Conservation (phyloP, 2,329 filamentous ascomycete species). For the Trichoderma koningiopsis region DNA sequence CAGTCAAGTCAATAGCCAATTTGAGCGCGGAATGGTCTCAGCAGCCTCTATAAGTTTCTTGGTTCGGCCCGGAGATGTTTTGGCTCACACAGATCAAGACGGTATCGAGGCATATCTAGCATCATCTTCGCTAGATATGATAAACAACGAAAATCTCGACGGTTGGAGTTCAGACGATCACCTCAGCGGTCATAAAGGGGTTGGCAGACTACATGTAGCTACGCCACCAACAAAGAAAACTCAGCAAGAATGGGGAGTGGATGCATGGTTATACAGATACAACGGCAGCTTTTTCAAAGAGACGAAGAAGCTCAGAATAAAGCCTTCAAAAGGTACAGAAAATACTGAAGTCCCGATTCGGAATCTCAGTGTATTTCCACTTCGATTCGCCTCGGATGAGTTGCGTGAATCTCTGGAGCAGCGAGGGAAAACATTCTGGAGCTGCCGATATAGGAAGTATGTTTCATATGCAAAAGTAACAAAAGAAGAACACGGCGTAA, state of each 20-base stretch:
- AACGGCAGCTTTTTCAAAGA: not conserved
- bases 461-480: not conserved
- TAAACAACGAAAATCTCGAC: too few relatives aligned
- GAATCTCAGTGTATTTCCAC: not conserved
- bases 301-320: not conserved
- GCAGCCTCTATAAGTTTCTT: not conserved
- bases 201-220: not conserved
- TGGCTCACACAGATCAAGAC: not conserved
- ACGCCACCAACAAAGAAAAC: not conserved
- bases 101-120: not conserved
- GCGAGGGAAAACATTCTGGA: constrained; percentile 1
- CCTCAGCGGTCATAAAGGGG: too few relatives aligned
- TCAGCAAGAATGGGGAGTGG: not conserved
- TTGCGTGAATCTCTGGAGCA: not conserved
- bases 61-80: not conserved
- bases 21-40: not conserved
- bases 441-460: not conserved
- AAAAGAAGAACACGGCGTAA: not conserved
- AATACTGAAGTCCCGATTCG: not conserved
- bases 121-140: not conserved
- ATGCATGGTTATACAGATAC: not conserved
- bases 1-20: not conserved
- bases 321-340: not conserved
- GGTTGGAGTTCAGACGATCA: not conserved
- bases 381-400: not conserved